Percentiles rank a stretch among this genome's conserved stretches.
Conservation (phyloP, 345 rosid species). For the Balakata baccata region DNA sequence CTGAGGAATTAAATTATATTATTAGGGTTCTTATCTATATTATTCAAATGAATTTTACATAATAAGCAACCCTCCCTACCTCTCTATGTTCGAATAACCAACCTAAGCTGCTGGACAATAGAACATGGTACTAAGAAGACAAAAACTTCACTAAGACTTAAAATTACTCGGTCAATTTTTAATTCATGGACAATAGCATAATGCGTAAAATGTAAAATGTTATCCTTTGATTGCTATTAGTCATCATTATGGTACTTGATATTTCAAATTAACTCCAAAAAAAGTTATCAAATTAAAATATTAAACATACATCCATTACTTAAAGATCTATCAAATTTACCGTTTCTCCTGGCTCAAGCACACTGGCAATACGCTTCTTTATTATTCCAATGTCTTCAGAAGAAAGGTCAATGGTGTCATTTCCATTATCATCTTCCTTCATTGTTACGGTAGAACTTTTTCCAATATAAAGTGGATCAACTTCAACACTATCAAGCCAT, state of each 20-base stretch:
- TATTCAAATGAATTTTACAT: too few species aligned
- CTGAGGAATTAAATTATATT: too few species aligned
- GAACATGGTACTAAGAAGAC: too few species aligned
- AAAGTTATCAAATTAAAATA: background rate
- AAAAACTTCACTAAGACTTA: background rate
- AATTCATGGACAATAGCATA: background rate
- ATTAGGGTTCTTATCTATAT: too few species aligned
- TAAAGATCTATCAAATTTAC: slow-evolving; percentile 26
- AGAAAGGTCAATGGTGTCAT: slow-evolving; percentile 50
- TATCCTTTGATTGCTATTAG: background rate
- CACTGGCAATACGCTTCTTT: slow-evolving; percentile 75
- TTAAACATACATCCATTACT: too few species aligned
- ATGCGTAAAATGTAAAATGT: background rate
- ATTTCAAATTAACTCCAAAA: too few species aligned
- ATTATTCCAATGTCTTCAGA: slow-evolving; percentile 61
- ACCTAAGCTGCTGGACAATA: too few species aligned
- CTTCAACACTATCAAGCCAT: slow-evolving; percentile 88
- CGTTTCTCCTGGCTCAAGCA: slow-evolving; percentile 91
- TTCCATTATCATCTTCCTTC: slow-evolving; percentile 27
- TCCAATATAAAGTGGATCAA: slow-evolving; percentile 48
- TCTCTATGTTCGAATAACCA: too few species aligned
- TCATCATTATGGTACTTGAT: too few species aligned
- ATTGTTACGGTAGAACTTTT: slow-evolving; percentile 22
- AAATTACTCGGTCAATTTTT: background rate
- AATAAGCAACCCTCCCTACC: too few species aligned